Evolutionary conservation across 116 monocot genomes (phyloP).

Genomic region (Dioscorea cayenensis): DNA sequence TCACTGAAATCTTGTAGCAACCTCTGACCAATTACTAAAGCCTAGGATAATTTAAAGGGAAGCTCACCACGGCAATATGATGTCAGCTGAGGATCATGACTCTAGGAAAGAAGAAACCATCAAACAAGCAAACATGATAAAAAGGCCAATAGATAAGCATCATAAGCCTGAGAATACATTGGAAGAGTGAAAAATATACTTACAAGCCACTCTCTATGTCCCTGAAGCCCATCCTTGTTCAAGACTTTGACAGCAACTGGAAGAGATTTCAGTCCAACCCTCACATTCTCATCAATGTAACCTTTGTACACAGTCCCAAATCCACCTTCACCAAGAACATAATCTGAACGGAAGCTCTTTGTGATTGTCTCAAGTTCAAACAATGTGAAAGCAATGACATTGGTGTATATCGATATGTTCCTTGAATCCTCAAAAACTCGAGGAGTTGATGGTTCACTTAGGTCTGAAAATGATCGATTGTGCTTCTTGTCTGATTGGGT

Average conservation of each 20-base stretch:
- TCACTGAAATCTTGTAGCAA: too few relatives aligned
- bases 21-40: too few relatives aligned
- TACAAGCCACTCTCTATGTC: conserved; percentile 96
- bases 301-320: conserved; percentile 96
- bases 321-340: conserved; percentile 93
- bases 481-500: conserved; percentile 49
- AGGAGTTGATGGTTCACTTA: conserved; percentile 49
- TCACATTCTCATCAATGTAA: conserved; percentile 89
- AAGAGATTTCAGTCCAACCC: conserved; percentile 74
- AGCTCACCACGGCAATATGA: too few relatives aligned
- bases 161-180: too few relatives aligned
- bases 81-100: too few relatives aligned
- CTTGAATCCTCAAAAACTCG: conserved; percentile 62
- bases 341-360: conserved; percentile 82
- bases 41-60: too few relatives aligned
- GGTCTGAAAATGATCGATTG: conserved; percentile 51
- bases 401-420: conserved; percentile 74
- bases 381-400: conserved; percentile 77
- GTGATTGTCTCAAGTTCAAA: conserved; percentile 89
- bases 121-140: too few relatives aligned
- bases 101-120: too few relatives aligned
- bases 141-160: too few relatives aligned
- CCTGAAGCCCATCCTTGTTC: conserved; percentile 85
- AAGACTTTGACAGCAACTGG: conserved; percentile 97
- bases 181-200: conserved; percentile 13